Evolutionary conservation across 768 basidiomycete species (phyloP), one percentile per base, ranked within the genome.

Genomic region (Lactifluus volemus): DNA sequence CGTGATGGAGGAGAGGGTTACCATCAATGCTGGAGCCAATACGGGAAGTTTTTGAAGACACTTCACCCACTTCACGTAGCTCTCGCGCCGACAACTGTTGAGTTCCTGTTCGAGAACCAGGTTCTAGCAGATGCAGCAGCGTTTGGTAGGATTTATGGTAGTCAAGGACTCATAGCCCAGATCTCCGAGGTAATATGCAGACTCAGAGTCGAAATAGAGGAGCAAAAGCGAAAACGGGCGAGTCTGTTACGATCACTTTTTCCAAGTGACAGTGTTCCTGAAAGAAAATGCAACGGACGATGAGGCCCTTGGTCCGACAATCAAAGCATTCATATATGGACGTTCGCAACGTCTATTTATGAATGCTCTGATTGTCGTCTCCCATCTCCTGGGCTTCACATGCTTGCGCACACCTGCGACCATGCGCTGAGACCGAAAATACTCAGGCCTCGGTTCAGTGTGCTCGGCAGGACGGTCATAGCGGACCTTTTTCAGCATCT

Each of bases 271-370:
- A 45, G 45, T 32, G 38, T 10, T 42, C n/a, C 4, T 19, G 53
- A 49, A 14, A 6, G 53, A 49, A 14, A 6, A 19, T 12, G 32
- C 11, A 9, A 42, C 45, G 17, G 53, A 60, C n/a, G 53, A 49
- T 15, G 30, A 41, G 34, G 53, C 21, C 29, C 39, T 60, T n/a
- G 8, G 39, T 29, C 25, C 25, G 59, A 21, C 58, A 59, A 32
- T 59, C 51, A 2, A 44, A 25, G 32, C 59, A 60, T 42, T 54
- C 53, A 29, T 44, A 60, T 39, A 55, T 15, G 3, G 59, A 60
- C 41, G 59, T 60, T 60, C 25, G 59, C 59, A 17, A 60, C 59
- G 41, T 60, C 59, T 2, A 15, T 60, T 32, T 60, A 44, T 29
- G 53, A 54, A 42, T 60, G 59, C 32, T 17, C 51, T 4, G 51